Percentiles rank a stretch among this genome's conserved stretches.
Conservation (phyloP, 2,329 filamentous ascomycete species). For the Botryotinia convoluta region DNA sequence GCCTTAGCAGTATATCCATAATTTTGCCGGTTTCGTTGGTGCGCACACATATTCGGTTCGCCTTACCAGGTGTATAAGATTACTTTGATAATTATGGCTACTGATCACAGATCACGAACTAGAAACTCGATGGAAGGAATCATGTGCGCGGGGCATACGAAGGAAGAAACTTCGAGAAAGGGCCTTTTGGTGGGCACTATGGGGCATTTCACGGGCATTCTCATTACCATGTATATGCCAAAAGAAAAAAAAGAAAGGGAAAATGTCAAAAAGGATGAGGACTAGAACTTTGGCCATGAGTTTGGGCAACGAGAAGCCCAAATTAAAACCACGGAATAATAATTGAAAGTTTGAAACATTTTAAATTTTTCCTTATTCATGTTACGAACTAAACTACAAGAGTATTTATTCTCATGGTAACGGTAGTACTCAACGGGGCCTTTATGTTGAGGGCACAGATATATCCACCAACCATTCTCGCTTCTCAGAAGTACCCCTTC, state of each 20-base stretch:
- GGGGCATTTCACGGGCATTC: constrained; percentile 2
- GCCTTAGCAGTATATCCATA: background rate
- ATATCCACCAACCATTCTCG: constrained; percentile 11
- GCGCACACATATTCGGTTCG: constrained; percentile 10
- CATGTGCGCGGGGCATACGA: constrained; percentile 11
- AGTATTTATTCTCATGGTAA: background rate
- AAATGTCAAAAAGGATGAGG: background rate
- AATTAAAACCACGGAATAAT: background rate
- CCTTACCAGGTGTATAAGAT: constrained; percentile 9
- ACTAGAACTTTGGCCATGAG: background rate
- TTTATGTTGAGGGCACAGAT: background rate
- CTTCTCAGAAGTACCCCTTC: background rate
- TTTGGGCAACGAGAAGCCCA: background rate
- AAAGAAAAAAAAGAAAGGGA: background rate
- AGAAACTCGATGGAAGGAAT: constrained; percentile 4
- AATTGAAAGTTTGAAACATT: background rate
- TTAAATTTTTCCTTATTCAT: background rate
- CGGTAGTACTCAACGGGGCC: background rate
- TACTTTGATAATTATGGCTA: background rate
- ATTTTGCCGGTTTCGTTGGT: constrained; percentile 7
- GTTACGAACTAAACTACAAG: background rate
- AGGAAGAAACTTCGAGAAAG: background rate
- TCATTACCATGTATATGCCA: background rate
- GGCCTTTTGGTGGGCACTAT: constrained; percentile 11
- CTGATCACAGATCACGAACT: constrained; percentile 5